Base-by-base conservation (phyloP, 306 rosid species). In the Sophora flavescens region DNA sequence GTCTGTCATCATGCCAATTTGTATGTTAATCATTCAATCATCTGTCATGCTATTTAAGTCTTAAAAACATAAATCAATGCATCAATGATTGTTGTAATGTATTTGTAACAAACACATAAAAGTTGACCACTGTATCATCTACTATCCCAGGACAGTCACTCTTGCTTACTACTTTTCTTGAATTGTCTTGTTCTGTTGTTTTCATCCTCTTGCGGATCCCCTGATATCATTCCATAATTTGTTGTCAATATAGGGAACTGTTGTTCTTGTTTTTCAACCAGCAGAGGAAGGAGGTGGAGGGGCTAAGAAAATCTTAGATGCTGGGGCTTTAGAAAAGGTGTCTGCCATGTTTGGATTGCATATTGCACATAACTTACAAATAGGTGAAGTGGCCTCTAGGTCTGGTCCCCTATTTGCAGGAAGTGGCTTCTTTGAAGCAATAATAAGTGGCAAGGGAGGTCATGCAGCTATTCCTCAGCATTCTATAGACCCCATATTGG, bases 241-340 rank as follows among this genome's bases (percentile, higher is more conserved):
- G 10, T 75, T n/a, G 72, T 38, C 63, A 22, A 22, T 36, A 78
- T 51, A 89, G 98, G 98, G 98, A 84, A 93, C 98, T 9, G 86
- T 90, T 11, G 86, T 91, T 77, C 97, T 93, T 71, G 88, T 93
- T 82, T 93, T 93, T 80, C 98, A 91, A 90, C 97, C 97, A 32
- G 98, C 98, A 32, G 98, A 93, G 85, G 98, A 93, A 87, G 96
- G 97, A 75, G 84, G 90, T 58, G 91, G 82, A 38, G 98, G 98
- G 78, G 98, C 97, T 26, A 90, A 87, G 87, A 77, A 78, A 85
- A 80, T 93, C 70, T 15, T 91, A 77, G 91, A 88, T 10, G 72
- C 86, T 9, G 96, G 94, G 22, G 91, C 70, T 5, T 63, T 93
- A 56, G 87, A 90, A 47, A 84, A 87, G 58, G 81, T 90, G 64